Percentiles rank a stretch among this genome's conserved stretches.
Conservation (phyloP, 2,329 filamentous ascomycete genomes). For the Cytospora piceicola region DNA sequence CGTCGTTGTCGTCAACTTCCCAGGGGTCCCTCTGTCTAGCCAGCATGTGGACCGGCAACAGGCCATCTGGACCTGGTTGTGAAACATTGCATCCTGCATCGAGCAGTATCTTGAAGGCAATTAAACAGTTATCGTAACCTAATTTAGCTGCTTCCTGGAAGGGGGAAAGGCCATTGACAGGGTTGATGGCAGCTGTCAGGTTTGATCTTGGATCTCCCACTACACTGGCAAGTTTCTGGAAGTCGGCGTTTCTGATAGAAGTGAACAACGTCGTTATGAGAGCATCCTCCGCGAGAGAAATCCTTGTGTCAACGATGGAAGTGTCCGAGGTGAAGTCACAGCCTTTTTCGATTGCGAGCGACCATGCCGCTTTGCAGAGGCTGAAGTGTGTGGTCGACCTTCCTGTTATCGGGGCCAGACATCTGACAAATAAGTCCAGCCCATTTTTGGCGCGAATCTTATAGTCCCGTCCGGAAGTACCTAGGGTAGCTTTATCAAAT, state of each 20-base stretch:
- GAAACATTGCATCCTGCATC: not conserved
- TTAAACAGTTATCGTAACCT: not conserved
- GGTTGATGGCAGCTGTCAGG: not conserved
- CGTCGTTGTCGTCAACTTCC: no score
- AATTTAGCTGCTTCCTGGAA: not conserved
- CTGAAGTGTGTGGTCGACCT: not conserved
- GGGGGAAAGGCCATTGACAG: no score
- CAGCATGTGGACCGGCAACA: not conserved
- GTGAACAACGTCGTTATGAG: not conserved
- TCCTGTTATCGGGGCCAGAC: not conserved
- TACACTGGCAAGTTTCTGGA: not conserved
- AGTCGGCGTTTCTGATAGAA: not conserved
- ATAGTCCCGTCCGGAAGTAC: no score
- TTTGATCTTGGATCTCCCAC: not conserved
- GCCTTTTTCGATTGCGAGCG: not conserved
- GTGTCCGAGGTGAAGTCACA: not conserved
- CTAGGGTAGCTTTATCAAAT: no score
- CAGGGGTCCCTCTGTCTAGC: not conserved
- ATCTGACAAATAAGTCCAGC: no score
- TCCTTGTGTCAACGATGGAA: not conserved
- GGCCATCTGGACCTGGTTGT: not conserved
- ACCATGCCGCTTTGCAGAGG: conserved; percentile 1
- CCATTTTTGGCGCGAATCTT: no score
- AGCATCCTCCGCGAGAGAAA: not conserved
- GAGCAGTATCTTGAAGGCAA: not conserved